Percentiles rank a stretch among this genome's conserved stretches.
Conservation (phyloP, 2,329 filamentous ascomycete genomes). For the Aspergillus spinulosporus region DNA sequence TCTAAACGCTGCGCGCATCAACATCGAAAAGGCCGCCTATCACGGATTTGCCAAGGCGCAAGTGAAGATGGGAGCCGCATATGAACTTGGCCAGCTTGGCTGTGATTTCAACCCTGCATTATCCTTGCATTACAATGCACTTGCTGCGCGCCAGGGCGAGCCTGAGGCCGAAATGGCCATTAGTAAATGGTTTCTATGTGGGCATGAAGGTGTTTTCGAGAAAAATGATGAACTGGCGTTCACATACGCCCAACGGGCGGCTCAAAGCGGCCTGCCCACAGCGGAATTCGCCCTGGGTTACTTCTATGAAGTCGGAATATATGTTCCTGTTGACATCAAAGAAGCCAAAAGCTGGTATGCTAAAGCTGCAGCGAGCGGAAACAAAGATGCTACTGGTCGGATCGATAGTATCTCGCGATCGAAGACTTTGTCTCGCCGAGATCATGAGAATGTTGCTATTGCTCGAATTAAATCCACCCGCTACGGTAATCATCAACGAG, state of each 20-base stretch:
- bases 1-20: conserved; percentile 71
- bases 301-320: conserved; percentile 95
- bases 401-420: conserved; percentile 82
- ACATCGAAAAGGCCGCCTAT: conserved; percentile 95
- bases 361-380: conserved; percentile 84
- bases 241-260: conserved; percentile 84
- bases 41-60: conserved; percentile 95
- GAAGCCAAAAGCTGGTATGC: conserved; percentile 89
- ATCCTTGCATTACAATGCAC: conserved; percentile 91
- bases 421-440: conserved; percentile 80
- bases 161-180: conserved; percentile 92
- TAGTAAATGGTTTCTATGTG: conserved; percentile 98
- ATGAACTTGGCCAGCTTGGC: conserved; percentile 90
- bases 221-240: conserved; percentile 96
- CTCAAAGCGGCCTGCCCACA: conserved; percentile 75
- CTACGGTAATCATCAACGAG: conserved; percentile 63
- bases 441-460: conserved; percentile 90
- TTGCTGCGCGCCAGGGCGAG: conserved; percentile 89
- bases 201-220: conserved; percentile 84
- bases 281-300: conserved; percentile 97
- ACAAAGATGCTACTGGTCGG: conserved; percentile 79
- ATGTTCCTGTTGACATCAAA: conserved; percentile 76
- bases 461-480: conserved; percentile 76
- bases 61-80: conserved; percentile 93
- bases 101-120: conserved; percentile 93